Conservation (phyloP, 2,329 filamentous ascomycete species). For the Monosporascus cannonballus region DNA sequence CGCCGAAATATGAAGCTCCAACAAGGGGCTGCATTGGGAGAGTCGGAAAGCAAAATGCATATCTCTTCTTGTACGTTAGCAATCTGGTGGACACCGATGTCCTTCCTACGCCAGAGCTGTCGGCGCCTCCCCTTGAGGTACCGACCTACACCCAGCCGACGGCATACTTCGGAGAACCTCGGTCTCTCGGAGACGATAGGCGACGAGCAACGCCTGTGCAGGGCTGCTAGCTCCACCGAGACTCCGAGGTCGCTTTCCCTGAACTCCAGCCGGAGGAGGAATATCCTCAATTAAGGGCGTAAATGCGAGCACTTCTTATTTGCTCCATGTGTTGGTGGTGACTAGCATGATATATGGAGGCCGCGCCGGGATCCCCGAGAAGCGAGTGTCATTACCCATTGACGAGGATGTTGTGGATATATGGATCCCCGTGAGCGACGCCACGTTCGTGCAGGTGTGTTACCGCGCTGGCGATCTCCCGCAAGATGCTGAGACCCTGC, state of each 20-base stretch:
- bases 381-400: conserved; percentile 35
- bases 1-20: background rate
- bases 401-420: conserved; percentile 41
- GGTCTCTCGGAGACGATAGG: conserved; percentile 22
- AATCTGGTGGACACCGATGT: no score
- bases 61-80: no score
- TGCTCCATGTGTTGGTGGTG: conserved; percentile 28
- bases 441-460: conserved; percentile 36
- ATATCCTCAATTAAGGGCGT: conserved; percentile 41
- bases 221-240: conserved; percentile 16
- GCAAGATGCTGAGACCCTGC: conserved; percentile 30
- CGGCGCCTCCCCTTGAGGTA: conserved; percentile 2
- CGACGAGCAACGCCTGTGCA: conserved; percentile 24
- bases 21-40: background rate
- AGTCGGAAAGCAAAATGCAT: background rate
- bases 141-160: conserved; percentile 12
- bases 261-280: conserved; percentile 18
- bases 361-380: conserved; percentile 42
- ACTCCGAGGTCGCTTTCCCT: conserved; percentile 8
- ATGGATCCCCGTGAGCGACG: conserved; percentile 41
- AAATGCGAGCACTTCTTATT: conserved; percentile 41
- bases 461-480: conserved; percentile 35
- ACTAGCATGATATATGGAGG: conserved; percentile 34
- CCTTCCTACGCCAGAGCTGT: background rate
- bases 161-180: conserved; percentile 24